A percentile compares a stretch with the other conserved stretches of the same genome.
phyloP scores from a whole-genome alignment of 75 land plant species.

The Pseudotsuga menziesii region DNA sequence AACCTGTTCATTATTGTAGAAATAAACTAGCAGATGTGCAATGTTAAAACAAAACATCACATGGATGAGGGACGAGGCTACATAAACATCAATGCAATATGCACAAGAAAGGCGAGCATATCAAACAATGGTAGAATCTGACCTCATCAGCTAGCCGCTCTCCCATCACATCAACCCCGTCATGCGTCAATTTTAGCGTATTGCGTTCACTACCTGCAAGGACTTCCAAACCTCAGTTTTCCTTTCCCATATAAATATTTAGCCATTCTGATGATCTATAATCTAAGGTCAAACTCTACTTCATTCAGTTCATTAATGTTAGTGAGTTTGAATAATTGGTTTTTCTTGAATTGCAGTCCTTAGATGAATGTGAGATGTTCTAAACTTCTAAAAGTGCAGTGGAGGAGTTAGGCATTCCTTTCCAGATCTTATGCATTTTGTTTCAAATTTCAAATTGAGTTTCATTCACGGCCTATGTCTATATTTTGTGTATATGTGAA shows the following conservation, averaged over 20 bases:
- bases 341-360: background rate
- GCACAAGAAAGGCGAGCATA: background rate
- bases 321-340: background rate
- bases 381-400: background rate
- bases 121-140: constrained; percentile 6
- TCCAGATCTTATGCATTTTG: background rate
- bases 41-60: constrained; percentile 4
- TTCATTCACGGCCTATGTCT: too few relatives aligned
- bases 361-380: background rate
- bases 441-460: background rate
- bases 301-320: background rate
- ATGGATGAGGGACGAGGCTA: background rate
- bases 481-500: too few relatives aligned
- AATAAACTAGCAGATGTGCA: background rate
- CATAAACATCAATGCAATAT: background rate
- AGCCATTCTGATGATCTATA: background rate
- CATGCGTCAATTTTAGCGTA: constrained; percentile 44
- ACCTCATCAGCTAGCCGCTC: constrained; percentile 89
- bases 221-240: background rate
- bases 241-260: background rate
- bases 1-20: background rate
- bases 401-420: background rate
- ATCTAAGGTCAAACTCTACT: background rate
- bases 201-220: constrained; percentile 78
- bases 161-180: constrained; percentile 98